Evolutionary conservation across 345 rosid species (phyloP).

Genomic region (Capsella bursapastoris): DNA sequence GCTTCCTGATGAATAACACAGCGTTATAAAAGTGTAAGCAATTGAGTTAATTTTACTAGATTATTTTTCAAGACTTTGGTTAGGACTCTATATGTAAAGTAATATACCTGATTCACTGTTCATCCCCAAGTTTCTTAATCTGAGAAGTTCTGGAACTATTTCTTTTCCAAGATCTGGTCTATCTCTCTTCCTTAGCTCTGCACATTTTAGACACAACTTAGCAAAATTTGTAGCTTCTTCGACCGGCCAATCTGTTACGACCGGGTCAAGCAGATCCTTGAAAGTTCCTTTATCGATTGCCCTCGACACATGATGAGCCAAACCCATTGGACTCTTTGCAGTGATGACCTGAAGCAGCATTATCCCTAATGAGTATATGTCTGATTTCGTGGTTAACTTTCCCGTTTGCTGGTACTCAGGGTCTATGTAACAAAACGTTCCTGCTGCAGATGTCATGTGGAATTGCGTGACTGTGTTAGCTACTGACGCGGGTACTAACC

Average conservation of each 20-base stretch:
- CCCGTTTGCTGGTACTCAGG: constrained; percentile 96
- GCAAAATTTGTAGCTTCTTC: constrained; percentile 71
- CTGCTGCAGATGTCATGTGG: constrained; percentile 92
- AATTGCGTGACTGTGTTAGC: constrained; percentile 81
- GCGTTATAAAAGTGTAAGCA: not conserved
- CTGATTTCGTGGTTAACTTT: constrained; percentile 79
- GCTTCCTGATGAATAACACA: constrained; percentile 22
- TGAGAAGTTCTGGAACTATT: constrained; percentile 71
- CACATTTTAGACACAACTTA: constrained; percentile 63
- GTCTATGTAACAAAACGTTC: constrained; percentile 90
- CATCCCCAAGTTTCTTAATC: constrained; percentile 60
- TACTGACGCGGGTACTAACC: constrained; percentile 84
- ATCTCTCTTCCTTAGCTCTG: constrained; percentile 82
- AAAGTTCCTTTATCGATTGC: constrained; percentile 76
- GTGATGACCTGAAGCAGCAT: constrained; percentile 87
- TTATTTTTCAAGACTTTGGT: not conserved
- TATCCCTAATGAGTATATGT: constrained; percentile 78
- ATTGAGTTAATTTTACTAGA: constrained; percentile 1
- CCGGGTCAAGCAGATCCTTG: constrained; percentile 64
- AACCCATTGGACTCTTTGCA: constrained; percentile 82
- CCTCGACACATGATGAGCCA: constrained; percentile 72
- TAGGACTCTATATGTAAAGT: constrained; percentile 10
- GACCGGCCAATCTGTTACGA: constrained; percentile 72
- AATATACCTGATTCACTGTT: constrained; percentile 34
- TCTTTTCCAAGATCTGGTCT: constrained; percentile 78